Base-by-base conservation (phyloP, 2,329 filamentous ascomycete genomes). In the Diaporthe longicolla region DNA sequence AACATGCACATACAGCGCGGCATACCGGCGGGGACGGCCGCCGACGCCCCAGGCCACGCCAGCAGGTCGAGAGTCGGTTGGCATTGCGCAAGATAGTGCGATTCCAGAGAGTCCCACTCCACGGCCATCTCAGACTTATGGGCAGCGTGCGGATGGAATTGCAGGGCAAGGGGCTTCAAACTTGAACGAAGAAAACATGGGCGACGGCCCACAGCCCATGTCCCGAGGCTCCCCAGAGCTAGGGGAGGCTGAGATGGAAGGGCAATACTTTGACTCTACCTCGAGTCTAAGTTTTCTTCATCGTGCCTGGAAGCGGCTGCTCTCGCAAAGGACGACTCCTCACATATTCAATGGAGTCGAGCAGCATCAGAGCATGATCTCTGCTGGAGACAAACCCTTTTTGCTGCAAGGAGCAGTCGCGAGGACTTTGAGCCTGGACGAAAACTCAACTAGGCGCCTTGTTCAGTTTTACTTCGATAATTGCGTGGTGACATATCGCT, bases 401-500 rank as follows among this genome's bases (percentile, higher is more conserved):
- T 3, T 50, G 48, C 19, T n/a, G 48, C 48, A 50, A 50, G 48
- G 48, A 50, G n/a, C 1, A 24, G 48, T n/a, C 4, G 9, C 48
- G 15, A 17, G 40, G 13, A 43, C 40, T 43, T 17, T 43, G 48
- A 50, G 48, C 21, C 13, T 50, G 2, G 48, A 50, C 48, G 48
- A 50, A 32, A 40, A 32, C 19, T 17, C 55, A 32, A 26, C 19
- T 1, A 32, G 11, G 9, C 6, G 15, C 32, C 19, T 59, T 59
- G 21, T 32, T 26, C 29, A 17, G 15, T 59, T 59, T 26, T 59
- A 59, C 43, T 70, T 76, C 26, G 70, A 54, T 1, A 75, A 75
- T 32, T 78, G 77, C 75, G 77, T 70, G 26, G 73, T 71, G 26
- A 78, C 77, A n/a, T 78, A 75, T 45, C 76, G 77, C 55, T 76